Evolutionary conservation across 345 rosid genomes (phyloP).

Genomic region (Eucalyptus caleyi): DNA sequence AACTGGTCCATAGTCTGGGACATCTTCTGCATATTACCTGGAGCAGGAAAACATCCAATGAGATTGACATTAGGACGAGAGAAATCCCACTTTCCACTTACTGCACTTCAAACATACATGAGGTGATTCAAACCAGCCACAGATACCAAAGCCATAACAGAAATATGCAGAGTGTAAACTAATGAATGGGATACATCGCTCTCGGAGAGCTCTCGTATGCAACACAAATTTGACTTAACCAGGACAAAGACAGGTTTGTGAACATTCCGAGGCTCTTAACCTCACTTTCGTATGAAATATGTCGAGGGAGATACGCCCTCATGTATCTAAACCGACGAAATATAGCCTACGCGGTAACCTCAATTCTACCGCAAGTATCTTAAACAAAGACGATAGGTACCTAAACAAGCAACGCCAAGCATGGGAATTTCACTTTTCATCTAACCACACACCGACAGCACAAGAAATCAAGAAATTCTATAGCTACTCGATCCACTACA

Average conservation of each 20-base stretch:
- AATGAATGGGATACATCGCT: neutral
- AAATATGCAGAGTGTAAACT: neutral
- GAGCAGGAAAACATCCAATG: neutral
- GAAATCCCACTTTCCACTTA: neutral
- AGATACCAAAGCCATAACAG: neutral
- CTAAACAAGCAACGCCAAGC: neutral
- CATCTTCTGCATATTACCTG: conserved; percentile 98
- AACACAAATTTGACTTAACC: neutral
- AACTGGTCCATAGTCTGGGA: conserved; percentile 98
- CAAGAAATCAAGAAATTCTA: neutral
- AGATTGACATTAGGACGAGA: neutral
- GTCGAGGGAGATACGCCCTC: neutral
- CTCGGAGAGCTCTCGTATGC: neutral
- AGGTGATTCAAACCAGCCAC: neutral
- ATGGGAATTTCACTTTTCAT: neutral
- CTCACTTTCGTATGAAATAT: neutral
- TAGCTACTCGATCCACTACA: neutral
- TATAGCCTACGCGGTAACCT: neutral
- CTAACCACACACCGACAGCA: neutral
- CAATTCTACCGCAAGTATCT: neutral
- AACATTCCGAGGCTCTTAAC: neutral
- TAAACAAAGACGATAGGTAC: neutral
- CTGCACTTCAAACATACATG: neutral
- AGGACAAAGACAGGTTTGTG: neutral
- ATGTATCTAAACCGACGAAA: neutral